phyloP scores from a whole-genome alignment of 2,329 filamentous ascomycete species.

The Penicillium sp. region DNA sequence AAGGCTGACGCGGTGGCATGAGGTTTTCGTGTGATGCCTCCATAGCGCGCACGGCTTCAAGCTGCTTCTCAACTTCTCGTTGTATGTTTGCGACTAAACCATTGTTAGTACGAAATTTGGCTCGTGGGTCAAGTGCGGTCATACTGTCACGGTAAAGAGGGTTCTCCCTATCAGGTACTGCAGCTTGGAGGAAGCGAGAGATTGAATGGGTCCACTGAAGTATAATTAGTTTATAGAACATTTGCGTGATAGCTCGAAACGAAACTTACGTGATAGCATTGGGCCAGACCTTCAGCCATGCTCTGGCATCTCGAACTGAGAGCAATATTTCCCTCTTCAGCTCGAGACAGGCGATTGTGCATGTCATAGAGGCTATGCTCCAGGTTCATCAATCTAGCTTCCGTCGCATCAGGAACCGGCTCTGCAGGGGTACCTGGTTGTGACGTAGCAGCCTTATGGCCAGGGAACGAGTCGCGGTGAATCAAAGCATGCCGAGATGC shows the following conservation, averaged over 20 bases:
- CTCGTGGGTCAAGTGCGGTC: conserved; percentile 27
- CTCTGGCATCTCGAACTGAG: conserved; percentile 79
- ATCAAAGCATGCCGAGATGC: conserved; percentile 92
- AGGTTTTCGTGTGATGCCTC: conserved; percentile 66
- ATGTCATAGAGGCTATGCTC: conserved; percentile 85
- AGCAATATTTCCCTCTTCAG: conserved; percentile 78
- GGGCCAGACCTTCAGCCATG: conserved; percentile 75
- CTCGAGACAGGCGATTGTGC: conserved; percentile 70
- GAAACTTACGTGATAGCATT: conserved; percentile 63
- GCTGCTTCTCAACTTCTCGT: conserved; percentile 62
- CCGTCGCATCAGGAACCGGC: conserved; percentile 74
- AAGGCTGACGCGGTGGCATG: conserved; percentile 64
- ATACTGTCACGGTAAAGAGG: conserved; percentile 79
- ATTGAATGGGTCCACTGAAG: conserved; percentile 78
- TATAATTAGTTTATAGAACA: neutral
- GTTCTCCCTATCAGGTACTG: conserved; percentile 75
- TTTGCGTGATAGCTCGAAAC: neutral
- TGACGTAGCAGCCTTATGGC: conserved; percentile 71
- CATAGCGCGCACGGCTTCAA: conserved; percentile 56
- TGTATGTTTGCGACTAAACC: conserved; percentile 57
- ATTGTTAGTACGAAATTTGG: conserved; percentile 17
- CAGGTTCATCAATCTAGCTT: conserved; percentile 70
- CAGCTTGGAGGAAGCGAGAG: conserved; percentile 69
- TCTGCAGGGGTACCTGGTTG: conserved; percentile 85
- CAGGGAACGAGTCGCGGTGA: conserved; percentile 83